Evolutionary conservation across 2,329 filamentous ascomycete genomes (phyloP), one percentile per base, ranked within the genome.

Genomic region (Cordyceps javanica): DNA sequence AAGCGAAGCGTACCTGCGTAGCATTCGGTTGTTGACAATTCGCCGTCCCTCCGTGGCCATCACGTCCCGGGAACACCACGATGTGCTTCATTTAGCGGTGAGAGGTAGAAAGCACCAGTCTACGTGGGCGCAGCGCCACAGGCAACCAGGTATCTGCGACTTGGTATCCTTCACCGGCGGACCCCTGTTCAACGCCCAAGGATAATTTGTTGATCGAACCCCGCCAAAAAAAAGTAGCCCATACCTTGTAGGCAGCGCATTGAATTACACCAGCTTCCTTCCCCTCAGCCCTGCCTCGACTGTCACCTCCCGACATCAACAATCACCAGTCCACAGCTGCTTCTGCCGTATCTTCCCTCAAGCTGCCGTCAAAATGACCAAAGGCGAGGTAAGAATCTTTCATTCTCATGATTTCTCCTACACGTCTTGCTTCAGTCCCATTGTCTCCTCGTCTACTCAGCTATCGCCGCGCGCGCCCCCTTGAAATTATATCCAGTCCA

Each of bases 381-480:
- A 81, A 76, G 79, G 79, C 73, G 79, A 82, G 77, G 79, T 82
- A 70, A 70, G 79, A 41, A 25, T 41, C 60, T 38, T 42, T 28
- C 2, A 30, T 32, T 23, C 25, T 3, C 44, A 34, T 11, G 13
- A 30, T 28, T 28, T n/a, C 55, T 56, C 57, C 48, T 50, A 46
- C 34, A 38, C 34, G 26, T 39, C 9, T 3, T n/a, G 23, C 38
- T 19, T 38, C n/a, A 38, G 13, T 50, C 32, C 26, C 48, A n/a
- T 52, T n/a, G n/a, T n/a, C n/a, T 60, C 64, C 57, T 52, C 41
- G 56, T 53, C 45, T 48, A 41, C 62, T 60, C 25, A 21, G 39
- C 23, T 23, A n/a, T 41, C 28, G 10, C 42, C 52, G 52, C 49
- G 6, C 49, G 6, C 34, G 9, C 53, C 19, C 53, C 39, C 52